phyloP scores from a whole-genome alignment of 176 grass and related monocot genomes.

The Eleusine coracana region DNA sequence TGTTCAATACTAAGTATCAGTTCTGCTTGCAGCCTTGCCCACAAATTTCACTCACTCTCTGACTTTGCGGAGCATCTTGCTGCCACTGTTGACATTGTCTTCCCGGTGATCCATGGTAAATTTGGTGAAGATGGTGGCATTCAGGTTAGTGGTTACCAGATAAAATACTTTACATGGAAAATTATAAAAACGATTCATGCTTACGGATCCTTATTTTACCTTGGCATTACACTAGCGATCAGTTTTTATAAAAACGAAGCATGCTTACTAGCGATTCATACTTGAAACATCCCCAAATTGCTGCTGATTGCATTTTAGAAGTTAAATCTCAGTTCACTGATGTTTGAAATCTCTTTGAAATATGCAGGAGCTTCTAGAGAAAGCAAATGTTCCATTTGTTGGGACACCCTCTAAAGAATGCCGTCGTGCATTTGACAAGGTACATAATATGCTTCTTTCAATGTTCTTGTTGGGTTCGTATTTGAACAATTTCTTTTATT shows the following conservation, averaged over 20 bases:
- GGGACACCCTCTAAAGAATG: constrained; percentile 67
- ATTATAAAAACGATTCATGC: background rate
- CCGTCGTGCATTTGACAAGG: constrained; percentile 81
- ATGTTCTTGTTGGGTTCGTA: constrained; percentile 4
- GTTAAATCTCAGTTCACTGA: constrained; percentile 6
- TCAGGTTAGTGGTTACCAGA: constrained; percentile 51
- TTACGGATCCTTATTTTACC: background rate
- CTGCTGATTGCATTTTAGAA: background rate
- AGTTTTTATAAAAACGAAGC: background rate
- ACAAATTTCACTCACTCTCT: constrained; percentile 68
- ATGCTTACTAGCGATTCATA: no score
- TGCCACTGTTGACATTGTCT: constrained; percentile 70
- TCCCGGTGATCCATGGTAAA: constrained; percentile 90
- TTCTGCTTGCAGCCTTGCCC: constrained; percentile 77
- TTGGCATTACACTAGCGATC: background rate
- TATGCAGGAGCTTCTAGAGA: constrained; percentile 79
- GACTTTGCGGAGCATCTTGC: constrained; percentile 84
- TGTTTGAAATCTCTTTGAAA: constrained; percentile 22
- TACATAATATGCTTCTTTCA: constrained; percentile 36
- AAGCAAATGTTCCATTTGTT: constrained; percentile 84
- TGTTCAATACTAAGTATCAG: background rate
- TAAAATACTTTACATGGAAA: background rate
- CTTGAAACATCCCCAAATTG: background rate
- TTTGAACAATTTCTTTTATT: background rate
- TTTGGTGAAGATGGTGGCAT: constrained; percentile 97